Evolutionary conservation across 2,329 filamentous ascomycete genomes (phyloP), one percentile per base, ranked within the genome.

Genomic region (Pseudogymnoascus destructans): DNA sequence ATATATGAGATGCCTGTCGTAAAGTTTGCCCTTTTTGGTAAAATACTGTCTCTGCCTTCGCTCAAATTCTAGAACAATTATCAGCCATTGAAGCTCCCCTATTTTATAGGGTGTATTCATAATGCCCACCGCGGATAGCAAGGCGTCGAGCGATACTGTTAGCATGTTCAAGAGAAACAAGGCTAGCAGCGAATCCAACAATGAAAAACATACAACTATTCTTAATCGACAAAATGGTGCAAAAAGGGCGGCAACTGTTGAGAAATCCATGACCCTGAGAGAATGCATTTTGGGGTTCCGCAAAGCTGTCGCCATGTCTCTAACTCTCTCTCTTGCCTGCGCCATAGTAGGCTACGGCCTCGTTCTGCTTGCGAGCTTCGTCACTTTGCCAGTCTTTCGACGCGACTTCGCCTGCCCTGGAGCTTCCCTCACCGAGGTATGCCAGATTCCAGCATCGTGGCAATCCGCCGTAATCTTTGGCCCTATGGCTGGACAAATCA

Each of bases 341-440:
- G 82, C 81, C 66, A 95, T 95, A 89, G 88, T 93, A 70, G 88
- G 87, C 40, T 92, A 89, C 73, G 87, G 93, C 66, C 77, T 92
- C 61, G 85, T 82, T 66, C 75, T 95, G 57, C 81, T 93, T 66
- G 89, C 86, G 73, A 91, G 91, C 71, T 90, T 93, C 10, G 46
- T 52, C 42, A 68, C 63, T 19, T 68, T 67, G 62, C 66, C 17
- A 27, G 40, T 5, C 65, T 68, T 55, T 58, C 60, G 30, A 9
- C 64, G 46, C 61, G 66, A 38, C 42, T 72, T 68, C 46, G 69
- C 68, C 7, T 54, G 61, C 1, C 55, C 59, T 4, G 27, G 56
- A 5, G 33, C 57, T 1, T 56, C 69, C 46, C 67, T 65, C 6
- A 62, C 63, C 2, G 72, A 73, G 55, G 25, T 30, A 9, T 52